phyloP scores from a whole-genome alignment of 2,329 filamentous ascomycete genomes.

The Biscogniauxia sp. region DNA sequence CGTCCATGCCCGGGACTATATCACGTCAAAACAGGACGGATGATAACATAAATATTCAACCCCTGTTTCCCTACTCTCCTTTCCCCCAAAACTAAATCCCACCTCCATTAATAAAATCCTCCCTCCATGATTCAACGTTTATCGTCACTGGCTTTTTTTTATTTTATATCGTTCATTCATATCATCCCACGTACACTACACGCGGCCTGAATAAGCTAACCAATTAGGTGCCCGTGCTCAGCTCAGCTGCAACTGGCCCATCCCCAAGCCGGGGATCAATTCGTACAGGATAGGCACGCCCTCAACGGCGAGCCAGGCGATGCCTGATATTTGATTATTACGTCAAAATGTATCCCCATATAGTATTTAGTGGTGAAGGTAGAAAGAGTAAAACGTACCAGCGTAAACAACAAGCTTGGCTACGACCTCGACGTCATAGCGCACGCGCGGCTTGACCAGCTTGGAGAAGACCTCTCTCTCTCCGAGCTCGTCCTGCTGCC shows the following conservation, averaged over 20 bases:
- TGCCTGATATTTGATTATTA: constrained; percentile 21
- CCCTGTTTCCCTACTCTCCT: no score
- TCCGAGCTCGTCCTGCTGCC: constrained; percentile 52
- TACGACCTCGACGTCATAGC: constrained; percentile 98
- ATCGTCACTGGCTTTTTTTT: no score
- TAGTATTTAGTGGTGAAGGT: not conserved
- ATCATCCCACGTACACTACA: not conserved
- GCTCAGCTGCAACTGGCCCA: constrained; percentile 26
- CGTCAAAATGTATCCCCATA: not conserved
- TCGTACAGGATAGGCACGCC: constrained; percentile 42
- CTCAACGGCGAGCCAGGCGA: constrained; percentile 39
- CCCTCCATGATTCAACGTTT: no score
- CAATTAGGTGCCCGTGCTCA: constrained; percentile 5
- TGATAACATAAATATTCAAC: no score
- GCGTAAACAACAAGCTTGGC: constrained; percentile 95
- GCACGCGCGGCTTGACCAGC: constrained; percentile 80
- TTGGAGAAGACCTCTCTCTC: constrained; percentile 81
- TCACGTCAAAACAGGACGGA: no score
- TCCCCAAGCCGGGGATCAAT: constrained; percentile 38
- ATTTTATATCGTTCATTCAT: not conserved
- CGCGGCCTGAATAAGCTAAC: no score
- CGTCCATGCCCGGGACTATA: no score
- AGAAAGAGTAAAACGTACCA: constrained; percentile 53
- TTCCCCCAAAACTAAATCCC: no score
- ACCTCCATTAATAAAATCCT: no score